These are phyloP conservation scores for Puccinia polysora DNA, from an alignment of 1,284 basidiomycete species.

Conservation along the genomic window DNA sequence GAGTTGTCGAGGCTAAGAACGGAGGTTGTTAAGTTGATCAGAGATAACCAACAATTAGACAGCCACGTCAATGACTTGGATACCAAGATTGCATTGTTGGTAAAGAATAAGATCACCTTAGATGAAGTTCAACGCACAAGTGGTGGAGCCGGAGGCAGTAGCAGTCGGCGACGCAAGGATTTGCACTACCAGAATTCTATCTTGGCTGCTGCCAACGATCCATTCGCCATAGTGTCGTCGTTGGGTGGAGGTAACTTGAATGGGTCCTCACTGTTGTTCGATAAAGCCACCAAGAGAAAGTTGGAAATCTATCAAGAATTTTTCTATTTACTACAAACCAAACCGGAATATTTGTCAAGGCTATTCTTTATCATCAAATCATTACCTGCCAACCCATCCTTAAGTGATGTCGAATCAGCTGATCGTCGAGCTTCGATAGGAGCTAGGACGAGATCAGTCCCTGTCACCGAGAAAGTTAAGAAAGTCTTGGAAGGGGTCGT, in stretches of 20 bases:
- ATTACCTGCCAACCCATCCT: constrained; percentile 12
- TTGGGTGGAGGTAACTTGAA: constrained; percentile 21
- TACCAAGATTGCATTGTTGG: constrained; percentile 90
- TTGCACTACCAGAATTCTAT: constrained; percentile 57
- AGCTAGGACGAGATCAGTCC: constrained; percentile 33
- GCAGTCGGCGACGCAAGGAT: constrained; percentile 43
- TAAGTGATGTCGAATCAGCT: not conserved
- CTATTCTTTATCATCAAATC: constrained; percentile 62
- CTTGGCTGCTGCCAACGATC: constrained; percentile 79
- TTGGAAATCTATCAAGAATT: constrained; percentile 94
- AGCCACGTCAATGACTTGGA: constrained; percentile 88
- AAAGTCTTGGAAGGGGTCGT: constrained; percentile 78
- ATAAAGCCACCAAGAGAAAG: constrained; percentile 79
- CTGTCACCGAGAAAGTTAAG: constrained; percentile 64
- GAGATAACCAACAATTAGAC: constrained; percentile 87
- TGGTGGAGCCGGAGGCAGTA: constrained; percentile 56
- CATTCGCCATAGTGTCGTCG: constrained; percentile 72
- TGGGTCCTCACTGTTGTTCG: constrained; percentile 59
- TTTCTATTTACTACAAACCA: constrained; percentile 89
- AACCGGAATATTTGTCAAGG: constrained; percentile 76
- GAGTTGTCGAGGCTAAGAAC: constrained; percentile 85
- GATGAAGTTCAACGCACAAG: constrained; percentile 72
- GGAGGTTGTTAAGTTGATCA: constrained; percentile 82
- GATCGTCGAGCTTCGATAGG: not conserved
- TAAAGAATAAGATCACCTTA: constrained; percentile 90